Evolutionary conservation across 202 grass and related monocot genomes (phyloP).

Genomic region (Panicum virgatum): DNA sequence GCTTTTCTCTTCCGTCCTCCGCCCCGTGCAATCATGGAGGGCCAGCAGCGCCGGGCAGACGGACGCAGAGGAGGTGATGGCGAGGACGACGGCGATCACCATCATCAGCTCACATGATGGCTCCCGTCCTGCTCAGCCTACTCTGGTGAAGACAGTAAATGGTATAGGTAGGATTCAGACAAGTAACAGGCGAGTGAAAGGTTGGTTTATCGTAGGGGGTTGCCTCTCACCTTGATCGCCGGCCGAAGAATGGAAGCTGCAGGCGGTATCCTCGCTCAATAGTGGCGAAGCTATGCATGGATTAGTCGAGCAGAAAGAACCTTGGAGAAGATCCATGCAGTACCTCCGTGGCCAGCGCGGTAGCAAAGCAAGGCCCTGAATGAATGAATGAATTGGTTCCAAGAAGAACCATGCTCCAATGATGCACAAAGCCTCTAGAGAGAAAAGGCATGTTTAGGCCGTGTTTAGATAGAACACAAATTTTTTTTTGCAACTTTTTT

Average conservation of each 20-base stretch:
- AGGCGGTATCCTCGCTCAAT: conserved; percentile 23
- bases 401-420: conserved; percentile 17
- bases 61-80: background rate
- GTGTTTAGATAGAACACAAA: too few relatives aligned
- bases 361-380: background rate
- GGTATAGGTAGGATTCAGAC: background rate
- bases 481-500: too few relatives aligned
- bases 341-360: background rate
- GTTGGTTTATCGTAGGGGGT: background rate
- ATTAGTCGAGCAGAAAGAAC: background rate
- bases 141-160: conserved; percentile 35
- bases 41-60: background rate
- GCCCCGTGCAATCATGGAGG: conserved; percentile 36
- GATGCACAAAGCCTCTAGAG: conserved; percentile 17
- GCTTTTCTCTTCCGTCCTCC: conserved; percentile 4
- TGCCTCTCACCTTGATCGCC: background rate
- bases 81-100: conserved; percentile 2
- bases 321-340: background rate
- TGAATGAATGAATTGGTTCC: background rate
- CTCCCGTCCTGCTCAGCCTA: background rate
- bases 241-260: background rate
- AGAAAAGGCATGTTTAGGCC: conserved; percentile 24
- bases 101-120: conserved; percentile 12
- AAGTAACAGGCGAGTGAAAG: background rate
- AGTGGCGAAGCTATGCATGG: background rate